These are phyloP conservation scores for Haematococcus lacustris DNA, from an alignment of 139 green algal genomes.

Conservation along the genomic window DNA sequence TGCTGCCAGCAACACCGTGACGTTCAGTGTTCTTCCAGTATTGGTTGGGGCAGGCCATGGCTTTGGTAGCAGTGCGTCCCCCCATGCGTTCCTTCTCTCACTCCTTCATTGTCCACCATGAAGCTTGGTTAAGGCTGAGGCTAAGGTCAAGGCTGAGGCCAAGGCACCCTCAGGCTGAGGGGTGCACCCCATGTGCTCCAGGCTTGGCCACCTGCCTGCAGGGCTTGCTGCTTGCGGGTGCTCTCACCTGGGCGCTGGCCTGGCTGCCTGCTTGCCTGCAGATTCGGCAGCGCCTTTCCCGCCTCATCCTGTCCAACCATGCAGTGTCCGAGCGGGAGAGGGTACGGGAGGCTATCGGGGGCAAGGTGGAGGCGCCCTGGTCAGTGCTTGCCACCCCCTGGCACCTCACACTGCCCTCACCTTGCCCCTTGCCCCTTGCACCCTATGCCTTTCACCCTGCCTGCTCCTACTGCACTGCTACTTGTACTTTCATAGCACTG, in stretches of 20 bases:
- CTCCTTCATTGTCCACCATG: too few relatives aligned
- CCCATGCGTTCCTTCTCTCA: too few relatives aligned
- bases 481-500: too few relatives aligned
- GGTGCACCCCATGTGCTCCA: not conserved
- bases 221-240: too few relatives aligned
- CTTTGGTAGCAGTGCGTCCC: too few relatives aligned
- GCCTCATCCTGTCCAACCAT: slow-evolving; percentile 71
- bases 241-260: not conserved
- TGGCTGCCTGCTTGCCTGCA: slow-evolving; percentile 1
- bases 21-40: too few relatives aligned
- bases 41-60: too few relatives aligned
- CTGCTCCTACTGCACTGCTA: not conserved
- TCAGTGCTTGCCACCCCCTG: not conserved
- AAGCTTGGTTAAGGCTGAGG: too few relatives aligned
- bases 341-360: slow-evolving; percentile 24
- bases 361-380: slow-evolving; percentile 36
- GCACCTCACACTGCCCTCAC: not conserved
- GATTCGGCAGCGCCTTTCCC: slow-evolving; percentile 38
- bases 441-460: not conserved
- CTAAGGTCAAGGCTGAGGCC: too few relatives aligned
- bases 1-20: too few relatives aligned
- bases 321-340: slow-evolving; percentile 71
- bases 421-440: not conserved
- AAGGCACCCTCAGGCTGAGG: not conserved
- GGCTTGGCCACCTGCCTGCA: too few relatives aligned